These are phyloP conservation scores for Amylocarpus encephaloides DNA, from an alignment of 2,329 filamentous ascomycete genomes.

Conservation along the genomic window DNA sequence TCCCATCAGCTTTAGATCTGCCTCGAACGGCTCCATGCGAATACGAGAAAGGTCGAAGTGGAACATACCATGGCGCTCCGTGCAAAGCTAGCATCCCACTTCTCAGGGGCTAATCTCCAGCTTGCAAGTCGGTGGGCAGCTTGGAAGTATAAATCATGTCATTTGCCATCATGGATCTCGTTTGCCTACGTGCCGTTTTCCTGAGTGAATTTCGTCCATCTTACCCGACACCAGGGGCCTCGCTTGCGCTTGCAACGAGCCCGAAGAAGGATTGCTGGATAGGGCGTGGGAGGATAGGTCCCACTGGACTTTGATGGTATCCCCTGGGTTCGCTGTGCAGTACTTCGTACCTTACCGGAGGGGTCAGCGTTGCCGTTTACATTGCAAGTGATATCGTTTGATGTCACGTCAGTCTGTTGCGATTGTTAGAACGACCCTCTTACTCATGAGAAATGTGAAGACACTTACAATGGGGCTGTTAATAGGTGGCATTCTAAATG, in stretches of 20 bases:
- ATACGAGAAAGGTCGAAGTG: background rate
- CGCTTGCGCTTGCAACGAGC: slow-evolving; percentile 25
- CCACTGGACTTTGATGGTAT: slow-evolving; percentile 35
- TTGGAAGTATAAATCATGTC: slow-evolving; percentile 24
- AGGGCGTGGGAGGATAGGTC: slow-evolving; percentile 35
- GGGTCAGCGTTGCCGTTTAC: slow-evolving; percentile 32
- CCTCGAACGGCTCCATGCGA: no score
- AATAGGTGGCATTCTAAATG: slow-evolving; percentile 39
- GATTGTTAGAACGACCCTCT: background rate
- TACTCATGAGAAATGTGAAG: background rate
- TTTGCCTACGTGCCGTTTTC: slow-evolving; percentile 29
- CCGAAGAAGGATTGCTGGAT: slow-evolving; percentile 36
- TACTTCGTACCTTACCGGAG: slow-evolving; percentile 30
- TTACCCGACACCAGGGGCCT: slow-evolving; percentile 30
- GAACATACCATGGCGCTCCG: slow-evolving; percentile 17
- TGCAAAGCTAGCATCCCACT: slow-evolving; percentile 27
- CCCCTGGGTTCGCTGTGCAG: slow-evolving; percentile 30
- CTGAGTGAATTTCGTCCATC: slow-evolving; percentile 28
- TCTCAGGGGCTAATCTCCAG: slow-evolving; percentile 25
- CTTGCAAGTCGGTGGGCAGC: slow-evolving; percentile 18
- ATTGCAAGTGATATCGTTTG: slow-evolving; percentile 45
- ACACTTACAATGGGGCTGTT: slow-evolving; percentile 41
- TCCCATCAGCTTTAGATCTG: slow-evolving; percentile 1
- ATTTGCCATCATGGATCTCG: slow-evolving; percentile 24
- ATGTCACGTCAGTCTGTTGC: slow-evolving; percentile 36